phyloP scores from a whole-genome alignment of 1,139 yeast genomes.

The Saccharomycopsis phalli region DNA sequence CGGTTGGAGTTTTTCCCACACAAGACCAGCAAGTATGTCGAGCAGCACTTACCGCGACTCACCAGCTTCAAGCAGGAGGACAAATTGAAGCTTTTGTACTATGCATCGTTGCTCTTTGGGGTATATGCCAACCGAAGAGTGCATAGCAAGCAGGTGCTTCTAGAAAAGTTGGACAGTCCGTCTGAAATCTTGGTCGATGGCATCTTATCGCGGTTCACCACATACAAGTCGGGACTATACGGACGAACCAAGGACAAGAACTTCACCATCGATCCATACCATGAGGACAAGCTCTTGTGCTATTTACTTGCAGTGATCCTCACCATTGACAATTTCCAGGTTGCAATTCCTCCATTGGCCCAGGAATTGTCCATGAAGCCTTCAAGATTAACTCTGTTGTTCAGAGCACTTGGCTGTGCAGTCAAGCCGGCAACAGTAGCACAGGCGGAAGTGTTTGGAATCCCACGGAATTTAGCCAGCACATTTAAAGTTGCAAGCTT shows the following conservation, averaged over 20 bases:
- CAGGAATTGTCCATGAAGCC: constrained; percentile 81
- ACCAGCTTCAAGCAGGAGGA: constrained; percentile 41
- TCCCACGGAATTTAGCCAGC: constrained; percentile 55
- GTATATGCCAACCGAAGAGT: constrained; percentile 67
- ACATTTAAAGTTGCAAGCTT: constrained; percentile 73
- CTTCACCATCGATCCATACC: constrained; percentile 73
- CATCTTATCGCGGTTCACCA: constrained; percentile 59
- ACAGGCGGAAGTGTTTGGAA: constrained; percentile 79
- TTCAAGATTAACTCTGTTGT: constrained; percentile 55
- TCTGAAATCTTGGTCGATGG: constrained; percentile 71
- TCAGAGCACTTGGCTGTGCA: constrained; percentile 75
- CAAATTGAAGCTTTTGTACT: constrained; percentile 63
- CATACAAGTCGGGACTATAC: constrained; percentile 51
- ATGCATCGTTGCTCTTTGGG: constrained; percentile 72
- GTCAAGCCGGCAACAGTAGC: constrained; percentile 68
- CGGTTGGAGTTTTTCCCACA: constrained; percentile 56
- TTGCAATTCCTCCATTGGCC: constrained; percentile 75
- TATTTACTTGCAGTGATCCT: constrained; percentile 64
- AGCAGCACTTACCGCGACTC: constrained; percentile 37
- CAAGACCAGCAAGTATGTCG: constrained; percentile 45
- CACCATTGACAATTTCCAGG: constrained; percentile 66
- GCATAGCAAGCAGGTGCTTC: constrained; percentile 49
- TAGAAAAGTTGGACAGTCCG: constrained; percentile 57
- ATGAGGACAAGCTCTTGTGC: constrained; percentile 80
- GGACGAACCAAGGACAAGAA: constrained; percentile 71